phyloP scores from a whole-genome alignment of 768 basidiomycete genomes.

The Exidia glandulosa region DNA sequence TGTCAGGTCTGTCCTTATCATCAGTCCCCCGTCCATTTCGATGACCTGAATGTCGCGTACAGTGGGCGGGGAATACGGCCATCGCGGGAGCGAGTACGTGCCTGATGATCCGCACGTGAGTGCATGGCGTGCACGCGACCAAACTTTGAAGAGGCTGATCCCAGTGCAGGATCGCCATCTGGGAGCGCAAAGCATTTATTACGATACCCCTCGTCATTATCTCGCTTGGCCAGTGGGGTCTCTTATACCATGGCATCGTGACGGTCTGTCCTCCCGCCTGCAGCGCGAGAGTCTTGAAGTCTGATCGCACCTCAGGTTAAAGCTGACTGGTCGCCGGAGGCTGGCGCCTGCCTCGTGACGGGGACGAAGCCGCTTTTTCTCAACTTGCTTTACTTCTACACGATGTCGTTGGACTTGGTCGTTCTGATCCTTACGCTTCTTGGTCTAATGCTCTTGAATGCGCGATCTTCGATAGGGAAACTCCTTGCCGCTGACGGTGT shows the following conservation, averaged over 20 bases:
- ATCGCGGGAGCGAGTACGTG: constrained; percentile 55
- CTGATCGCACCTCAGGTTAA: constrained; percentile 37
- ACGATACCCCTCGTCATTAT: constrained; percentile 39
- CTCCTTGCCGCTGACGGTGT: too few relatives aligned
- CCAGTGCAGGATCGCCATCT: constrained; percentile 49
- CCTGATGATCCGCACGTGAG: constrained; percentile 60
- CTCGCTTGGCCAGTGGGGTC: constrained; percentile 52
- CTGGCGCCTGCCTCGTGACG: constrained; percentile 36
- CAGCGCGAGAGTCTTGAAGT: not conserved
- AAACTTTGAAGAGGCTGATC: not conserved
- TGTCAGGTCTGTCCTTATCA: constrained; percentile 42
- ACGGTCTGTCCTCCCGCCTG: not conserved
- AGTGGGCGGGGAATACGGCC: constrained; percentile 58
- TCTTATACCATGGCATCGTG: constrained; percentile 51
- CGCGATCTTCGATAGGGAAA: constrained; percentile 50
- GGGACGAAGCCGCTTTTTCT: constrained; percentile 45
- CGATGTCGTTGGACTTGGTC: constrained; percentile 47
- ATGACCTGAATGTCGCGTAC: not conserved
- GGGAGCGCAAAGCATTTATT: constrained; percentile 46
- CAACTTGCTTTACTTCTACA: constrained; percentile 59
- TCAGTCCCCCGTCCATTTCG: too few relatives aligned
- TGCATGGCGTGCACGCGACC: not conserved
- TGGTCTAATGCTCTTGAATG: constrained; percentile 32
- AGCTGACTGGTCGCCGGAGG: constrained; percentile 37
- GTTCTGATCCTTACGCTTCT: constrained; percentile 42